Conservation (phyloP, 345 rosid genomes). For the Eucalyptus pauciflora region DNA sequence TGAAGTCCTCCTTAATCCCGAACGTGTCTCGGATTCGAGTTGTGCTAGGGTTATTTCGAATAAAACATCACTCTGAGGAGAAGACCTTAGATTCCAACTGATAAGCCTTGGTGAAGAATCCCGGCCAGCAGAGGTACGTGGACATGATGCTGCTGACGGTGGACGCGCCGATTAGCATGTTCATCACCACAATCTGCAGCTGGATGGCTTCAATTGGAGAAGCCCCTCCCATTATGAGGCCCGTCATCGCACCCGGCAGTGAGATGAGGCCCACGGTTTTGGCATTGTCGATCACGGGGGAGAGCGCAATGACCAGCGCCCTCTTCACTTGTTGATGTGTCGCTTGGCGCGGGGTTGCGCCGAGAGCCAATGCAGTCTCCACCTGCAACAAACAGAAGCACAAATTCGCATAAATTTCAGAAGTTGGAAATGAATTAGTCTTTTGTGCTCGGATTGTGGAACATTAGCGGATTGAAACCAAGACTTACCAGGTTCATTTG, state of each 20-base stretch:
- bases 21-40: neutral
- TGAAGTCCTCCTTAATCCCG: neutral
- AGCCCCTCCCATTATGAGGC: constrained; percentile 96
- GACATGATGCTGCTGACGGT: constrained; percentile 78
- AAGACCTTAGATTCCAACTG: constrained; percentile 63
- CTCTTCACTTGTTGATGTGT: constrained; percentile 64
- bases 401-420: neutral
- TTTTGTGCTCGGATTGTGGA: neutral
- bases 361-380: constrained; percentile 85
- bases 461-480: neutral
- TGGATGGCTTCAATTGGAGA: constrained; percentile 88
- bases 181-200: constrained; percentile 93
- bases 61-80: constrained; percentile 16
- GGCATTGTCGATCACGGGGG: constrained; percentile 82
- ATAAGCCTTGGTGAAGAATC: constrained; percentile 78
- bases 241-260: constrained; percentile 86
- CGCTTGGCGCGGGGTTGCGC: constrained; percentile 82
- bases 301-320: constrained; percentile 66
- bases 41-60: neutral
- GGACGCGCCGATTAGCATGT: constrained; percentile 75
- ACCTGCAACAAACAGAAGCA: constrained; percentile 22
- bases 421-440: neutral
- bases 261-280: constrained; percentile 93
- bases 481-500: constrained; percentile 51
- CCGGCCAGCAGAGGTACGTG: constrained; percentile 82